These are phyloP conservation scores for Penicillium crystallinum DNA, from an alignment of 495 filamentous ascomycete genomes.

Conservation along the genomic window DNA sequence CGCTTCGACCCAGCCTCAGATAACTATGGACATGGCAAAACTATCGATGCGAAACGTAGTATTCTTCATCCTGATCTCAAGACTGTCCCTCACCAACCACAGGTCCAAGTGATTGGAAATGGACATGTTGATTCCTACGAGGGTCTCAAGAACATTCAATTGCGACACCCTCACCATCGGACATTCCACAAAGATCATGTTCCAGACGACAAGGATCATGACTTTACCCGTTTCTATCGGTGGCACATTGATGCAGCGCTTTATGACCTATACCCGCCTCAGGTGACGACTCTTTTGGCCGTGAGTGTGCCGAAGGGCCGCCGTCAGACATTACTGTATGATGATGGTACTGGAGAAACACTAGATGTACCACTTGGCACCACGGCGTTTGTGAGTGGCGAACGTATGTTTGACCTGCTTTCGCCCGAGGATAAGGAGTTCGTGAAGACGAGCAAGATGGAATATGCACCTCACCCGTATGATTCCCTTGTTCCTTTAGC, in stretches of 20 bases:
- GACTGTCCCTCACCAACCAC: constrained; percentile 71
- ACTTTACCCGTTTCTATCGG: constrained; percentile 66
- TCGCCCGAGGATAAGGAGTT: constrained; percentile 61
- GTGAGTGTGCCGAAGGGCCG: constrained; percentile 61
- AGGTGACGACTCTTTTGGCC: constrained; percentile 64
- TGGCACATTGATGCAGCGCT: constrained; percentile 78
- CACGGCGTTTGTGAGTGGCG: constrained; percentile 67
- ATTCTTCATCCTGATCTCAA: constrained; percentile 74
- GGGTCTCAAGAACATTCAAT: constrained; percentile 57
- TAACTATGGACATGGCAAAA: constrained; percentile 68
- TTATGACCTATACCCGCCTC: constrained; percentile 64
- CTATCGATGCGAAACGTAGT: constrained; percentile 59
- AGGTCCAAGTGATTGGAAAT: constrained; percentile 76
- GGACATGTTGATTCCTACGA: constrained; percentile 60
- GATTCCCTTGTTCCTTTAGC: background rate
- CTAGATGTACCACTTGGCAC: constrained; percentile 66
- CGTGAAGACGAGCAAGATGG: constrained; percentile 55
- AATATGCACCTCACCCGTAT: constrained; percentile 67
- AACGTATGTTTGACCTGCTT: constrained; percentile 58
- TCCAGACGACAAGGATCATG: constrained; percentile 56
- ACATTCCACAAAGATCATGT: constrained; percentile 65
- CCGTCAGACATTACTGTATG: constrained; percentile 60
- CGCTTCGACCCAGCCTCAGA: constrained; percentile 61
- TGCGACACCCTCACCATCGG: constrained; percentile 69
- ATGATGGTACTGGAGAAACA: constrained; percentile 64